Conservation (phyloP, 176 grass and related monocot genomes). For the Secale cereale region DNA sequence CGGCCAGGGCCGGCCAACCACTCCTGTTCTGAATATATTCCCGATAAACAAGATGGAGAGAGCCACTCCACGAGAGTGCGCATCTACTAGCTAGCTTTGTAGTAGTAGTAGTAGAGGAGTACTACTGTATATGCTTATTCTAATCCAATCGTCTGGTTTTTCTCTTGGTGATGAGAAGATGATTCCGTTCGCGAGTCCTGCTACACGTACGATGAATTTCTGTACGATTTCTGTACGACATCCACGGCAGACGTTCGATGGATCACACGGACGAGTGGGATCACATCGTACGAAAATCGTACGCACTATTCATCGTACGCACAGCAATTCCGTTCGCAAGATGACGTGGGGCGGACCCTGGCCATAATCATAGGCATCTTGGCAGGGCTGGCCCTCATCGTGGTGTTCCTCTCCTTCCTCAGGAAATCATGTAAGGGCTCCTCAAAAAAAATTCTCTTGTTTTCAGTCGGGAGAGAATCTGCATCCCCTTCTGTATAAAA, state of each 20-base stretch:
- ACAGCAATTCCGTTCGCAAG: too few species aligned
- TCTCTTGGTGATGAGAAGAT: slow-evolving; percentile 56
- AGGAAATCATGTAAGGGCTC: slow-evolving; percentile 49
- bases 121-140: not conserved
- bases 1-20: not conserved
- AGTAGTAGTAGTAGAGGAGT: too few species aligned
- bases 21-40: slow-evolving; percentile 60
- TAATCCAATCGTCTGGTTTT: slow-evolving; percentile 2
- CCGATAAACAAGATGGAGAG: slow-evolving; percentile 23
- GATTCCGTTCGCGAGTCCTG: too few species aligned
- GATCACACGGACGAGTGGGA: too few species aligned
- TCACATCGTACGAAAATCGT: too few species aligned
- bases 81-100: slow-evolving; percentile 22
- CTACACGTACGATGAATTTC: too few species aligned
- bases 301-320: too few species aligned
- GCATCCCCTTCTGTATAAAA: not conserved
- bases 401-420: slow-evolving; percentile 85
- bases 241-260: too few species aligned
- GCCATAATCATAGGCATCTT: slow-evolving; percentile 81
- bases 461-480: not conserved
- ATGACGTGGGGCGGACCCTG: slow-evolving; percentile 74
- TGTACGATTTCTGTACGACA: too few species aligned
- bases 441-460: not conserved
- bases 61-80: slow-evolving; percentile 24
- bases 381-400: slow-evolving; percentile 67